phyloP scores from a whole-genome alignment of 202 grass and related monocot species.

The Dendrocalamus latiflorus region DNA sequence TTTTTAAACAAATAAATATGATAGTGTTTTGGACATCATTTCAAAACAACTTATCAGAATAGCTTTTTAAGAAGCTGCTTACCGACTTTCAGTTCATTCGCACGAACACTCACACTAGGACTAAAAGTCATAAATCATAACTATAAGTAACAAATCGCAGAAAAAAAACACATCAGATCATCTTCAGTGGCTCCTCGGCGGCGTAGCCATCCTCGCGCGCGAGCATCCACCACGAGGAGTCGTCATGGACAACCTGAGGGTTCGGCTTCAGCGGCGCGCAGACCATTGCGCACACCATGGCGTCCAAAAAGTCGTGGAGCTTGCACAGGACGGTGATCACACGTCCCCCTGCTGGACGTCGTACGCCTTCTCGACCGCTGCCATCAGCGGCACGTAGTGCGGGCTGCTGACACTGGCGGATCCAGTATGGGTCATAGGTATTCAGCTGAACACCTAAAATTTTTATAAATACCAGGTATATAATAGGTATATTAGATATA shows the following conservation, averaged over 20 bases:
- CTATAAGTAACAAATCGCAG: too few species aligned
- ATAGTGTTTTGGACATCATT: accelerated
- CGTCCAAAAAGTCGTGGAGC: background rate
- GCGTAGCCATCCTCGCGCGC: background rate
- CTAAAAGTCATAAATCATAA: too few species aligned
- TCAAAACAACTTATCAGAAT: too few species aligned
- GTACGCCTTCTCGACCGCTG: background rate
- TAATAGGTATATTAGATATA: too few species aligned
- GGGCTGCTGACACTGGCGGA: background rate
- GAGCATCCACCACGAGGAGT: background rate
- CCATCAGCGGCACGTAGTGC: slow-evolving; percentile 2
- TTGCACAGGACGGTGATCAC: slow-evolving; percentile 8
- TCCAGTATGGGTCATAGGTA: too few species aligned
- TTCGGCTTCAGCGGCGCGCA: background rate
- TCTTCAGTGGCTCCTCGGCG: background rate
- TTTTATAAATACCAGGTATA: too few species aligned
- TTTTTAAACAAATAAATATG: too few species aligned
- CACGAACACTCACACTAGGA: accelerated
- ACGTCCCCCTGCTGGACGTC: background rate
- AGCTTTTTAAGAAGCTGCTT: too few species aligned
- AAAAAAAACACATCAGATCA: too few species aligned
- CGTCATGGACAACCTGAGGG: background rate
- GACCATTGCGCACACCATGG: background rate
- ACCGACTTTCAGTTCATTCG: accelerated
- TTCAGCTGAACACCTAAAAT: too few species aligned